Evolutionary conservation across 768 basidiomycete genomes (phyloP).

Genomic region (Rubroboletus satanas): DNA sequence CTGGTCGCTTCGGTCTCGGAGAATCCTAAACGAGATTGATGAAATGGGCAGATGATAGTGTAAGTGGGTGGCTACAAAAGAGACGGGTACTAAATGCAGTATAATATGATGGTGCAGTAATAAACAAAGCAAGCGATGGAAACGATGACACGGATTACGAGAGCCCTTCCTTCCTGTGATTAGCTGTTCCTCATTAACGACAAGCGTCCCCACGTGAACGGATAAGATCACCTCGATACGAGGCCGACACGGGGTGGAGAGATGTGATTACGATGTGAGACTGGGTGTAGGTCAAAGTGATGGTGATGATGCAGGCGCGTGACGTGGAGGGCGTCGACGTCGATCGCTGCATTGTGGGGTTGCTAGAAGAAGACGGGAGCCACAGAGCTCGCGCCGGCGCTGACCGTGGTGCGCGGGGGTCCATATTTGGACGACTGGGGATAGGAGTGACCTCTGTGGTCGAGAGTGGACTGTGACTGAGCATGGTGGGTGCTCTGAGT

Average conservation of each 20-base stretch:
- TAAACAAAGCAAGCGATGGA: conserved; percentile 2
- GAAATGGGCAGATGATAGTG: conserved; percentile 1
- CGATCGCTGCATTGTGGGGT: neutral
- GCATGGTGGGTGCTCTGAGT: conserved; percentile 8
- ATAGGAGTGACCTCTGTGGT: conserved; percentile 21
- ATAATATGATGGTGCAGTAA: conserved; percentile 1
- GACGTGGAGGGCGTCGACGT: conserved; percentile 1
- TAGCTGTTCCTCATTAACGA: conserved; percentile 10
- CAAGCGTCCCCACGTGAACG: neutral
- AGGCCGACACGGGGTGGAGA: conserved; percentile 4
- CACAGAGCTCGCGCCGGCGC: conserved; percentile 45
- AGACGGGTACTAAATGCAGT: conserved; percentile 3
- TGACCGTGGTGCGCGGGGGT: conserved; percentile 38
- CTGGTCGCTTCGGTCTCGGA: too few relatives aligned
- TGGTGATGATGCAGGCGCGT: neutral
- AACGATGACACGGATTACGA: conserved; percentile 15
- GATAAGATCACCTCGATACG: conserved; percentile 7
- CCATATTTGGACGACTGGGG: conserved; percentile 25
- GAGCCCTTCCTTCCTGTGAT: conserved; percentile 23
- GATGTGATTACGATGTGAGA: neutral
- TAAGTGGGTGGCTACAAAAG: conserved; percentile 17
- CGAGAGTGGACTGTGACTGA: conserved; percentile 20
- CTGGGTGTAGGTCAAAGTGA: neutral
- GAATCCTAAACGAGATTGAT: neutral
- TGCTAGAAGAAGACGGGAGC: conserved; percentile 60